Base-by-base conservation (phyloP, 2,329 filamentous ascomycete species). In the Sporothrix inflata region DNA sequence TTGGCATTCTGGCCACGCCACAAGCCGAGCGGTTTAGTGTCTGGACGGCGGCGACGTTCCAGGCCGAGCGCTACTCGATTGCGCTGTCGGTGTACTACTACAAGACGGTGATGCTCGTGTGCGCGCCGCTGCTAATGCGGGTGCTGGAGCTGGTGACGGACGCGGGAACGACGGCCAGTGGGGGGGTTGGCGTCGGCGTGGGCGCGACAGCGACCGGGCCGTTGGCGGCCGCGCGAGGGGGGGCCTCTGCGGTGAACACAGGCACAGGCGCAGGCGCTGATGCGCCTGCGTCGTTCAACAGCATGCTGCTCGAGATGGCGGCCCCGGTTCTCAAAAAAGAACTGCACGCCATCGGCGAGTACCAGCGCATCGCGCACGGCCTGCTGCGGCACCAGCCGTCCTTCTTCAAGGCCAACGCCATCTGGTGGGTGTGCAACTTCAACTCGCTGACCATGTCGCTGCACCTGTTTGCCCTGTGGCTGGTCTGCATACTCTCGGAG, bases 341-440 rank as follows among this genome's bases (percentile, higher is more conserved):
- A 16, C 66, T 77, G 24, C 57, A 72, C 12, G 75, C 74, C 0
- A 67, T 78, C 0, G 53, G 69, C 11, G 74, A 75, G n/a, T 76
- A 77, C 42, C 75, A 77, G 5, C 70, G 30, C 1, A 42, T 78
- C 0, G 73, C 77, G 7, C 55, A 75, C 1, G 57, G 71, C 9
- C 73, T 79, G 3, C 38, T 78, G 2, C 71, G 66, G 1, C 66
- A 76, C n/a, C 57, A 74, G 4, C 75, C 72, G 6, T 40, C 61
- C 2, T 79, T 79, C 57, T 69, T 79, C 30, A 75, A 74, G 45
- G 30, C 71, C 16, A 79, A 79, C 61, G 77, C 77, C 1, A 72
- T 76, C 16, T 80, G 78, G 78, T 80, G 78, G 78, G 74, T 76
- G n/a, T 79, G 77, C 69, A 80, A 80, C 67, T 80, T 79, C 55